These are phyloP conservation scores for Dillenia suffruticosa DNA, from an alignment of 164 flowering plant genomes.

Conservation along the genomic window DNA sequence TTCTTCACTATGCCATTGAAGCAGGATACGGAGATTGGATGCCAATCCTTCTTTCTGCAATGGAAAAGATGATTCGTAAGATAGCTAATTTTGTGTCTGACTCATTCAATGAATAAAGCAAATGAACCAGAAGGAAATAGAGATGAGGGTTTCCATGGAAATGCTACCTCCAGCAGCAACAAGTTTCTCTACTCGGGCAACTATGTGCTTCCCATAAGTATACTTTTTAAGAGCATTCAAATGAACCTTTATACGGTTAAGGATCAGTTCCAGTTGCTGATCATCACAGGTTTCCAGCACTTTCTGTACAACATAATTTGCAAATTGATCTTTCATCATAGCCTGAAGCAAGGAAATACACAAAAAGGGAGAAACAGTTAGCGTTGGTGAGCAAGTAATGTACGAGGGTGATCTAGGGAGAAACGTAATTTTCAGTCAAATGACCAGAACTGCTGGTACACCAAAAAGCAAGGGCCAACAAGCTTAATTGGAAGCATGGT, in stretches of 20 bases:
- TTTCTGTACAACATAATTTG: conserved; percentile 93
- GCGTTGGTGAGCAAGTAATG: too few species aligned
- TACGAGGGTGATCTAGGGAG: too few species aligned
- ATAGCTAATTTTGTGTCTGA: too few species aligned
- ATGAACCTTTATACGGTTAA: conserved; percentile 82
- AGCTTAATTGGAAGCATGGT: too few species aligned
- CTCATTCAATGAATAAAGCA: not conserved
- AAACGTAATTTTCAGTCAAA: too few species aligned
- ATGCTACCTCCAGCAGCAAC: conserved; percentile 88
- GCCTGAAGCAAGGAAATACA: conserved; percentile 31
- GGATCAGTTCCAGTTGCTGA: conserved; percentile 83
- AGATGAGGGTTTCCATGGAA: not conserved
- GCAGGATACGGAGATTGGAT: conserved; percentile 45
- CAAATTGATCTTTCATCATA: conserved; percentile 97
- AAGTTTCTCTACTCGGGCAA: conserved; percentile 96
- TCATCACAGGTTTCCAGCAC: conserved; percentile 94
- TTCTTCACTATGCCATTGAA: conserved; percentile 33
- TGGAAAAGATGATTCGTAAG: conserved; percentile 4
- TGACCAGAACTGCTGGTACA: too few species aligned
- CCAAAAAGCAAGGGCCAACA: too few species aligned
- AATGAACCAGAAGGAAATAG: not conserved
- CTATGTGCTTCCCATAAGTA: conserved; percentile 93
- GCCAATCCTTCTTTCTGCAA: conserved; percentile 82
- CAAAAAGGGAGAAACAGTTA: not conserved
- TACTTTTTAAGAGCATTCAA: conserved; percentile 87